Conservation (phyloP, 345 rosid genomes). For the Brassica carinata region DNA sequence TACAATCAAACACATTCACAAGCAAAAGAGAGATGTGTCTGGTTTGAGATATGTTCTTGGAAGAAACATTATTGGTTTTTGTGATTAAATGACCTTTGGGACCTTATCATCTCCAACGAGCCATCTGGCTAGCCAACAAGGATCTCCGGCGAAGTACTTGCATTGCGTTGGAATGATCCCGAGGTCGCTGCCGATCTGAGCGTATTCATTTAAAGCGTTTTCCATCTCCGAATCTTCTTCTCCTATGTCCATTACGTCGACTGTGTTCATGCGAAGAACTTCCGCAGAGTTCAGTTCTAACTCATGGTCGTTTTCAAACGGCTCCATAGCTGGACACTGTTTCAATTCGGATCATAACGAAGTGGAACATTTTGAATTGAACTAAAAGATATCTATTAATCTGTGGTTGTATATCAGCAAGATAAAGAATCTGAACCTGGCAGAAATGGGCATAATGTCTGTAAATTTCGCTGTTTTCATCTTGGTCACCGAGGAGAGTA, state of each 20-base stretch:
- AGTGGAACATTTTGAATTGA: neutral
- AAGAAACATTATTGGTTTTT: neutral
- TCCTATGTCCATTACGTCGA: conserved; percentile 59
- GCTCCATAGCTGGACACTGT: conserved; percentile 83
- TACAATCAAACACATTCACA: conserved; percentile 22
- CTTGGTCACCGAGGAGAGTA: conserved; percentile 84
- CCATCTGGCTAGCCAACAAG: conserved; percentile 69
- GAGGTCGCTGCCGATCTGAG: conserved; percentile 69
- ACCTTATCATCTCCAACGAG: conserved; percentile 62
- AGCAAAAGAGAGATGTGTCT: conserved; percentile 3
- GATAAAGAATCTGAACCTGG: conserved; percentile 59
- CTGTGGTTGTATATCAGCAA: neutral
- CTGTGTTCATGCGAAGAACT: conserved; percentile 53
- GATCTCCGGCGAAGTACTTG: conserved; percentile 64
- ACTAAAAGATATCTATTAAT: conserved; percentile 2
- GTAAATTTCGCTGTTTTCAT: conserved; percentile 81
- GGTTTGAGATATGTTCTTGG: conserved; percentile 13
- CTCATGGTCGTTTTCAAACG: conserved; percentile 66
- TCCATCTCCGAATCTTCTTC: conserved; percentile 75
- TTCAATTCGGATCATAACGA: conserved; percentile 10
- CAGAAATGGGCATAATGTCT: conserved; percentile 86
- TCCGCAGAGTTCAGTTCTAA: conserved; percentile 67
- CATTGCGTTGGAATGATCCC: conserved; percentile 70
- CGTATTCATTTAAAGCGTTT: conserved; percentile 60
- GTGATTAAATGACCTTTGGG: conserved; percentile 34